A percentile compares a stretch with the other conserved stretches of the same genome.
phyloP scores from a whole-genome alignment of 805 yeast species.

The Lachancea thermotolerans region DNA sequence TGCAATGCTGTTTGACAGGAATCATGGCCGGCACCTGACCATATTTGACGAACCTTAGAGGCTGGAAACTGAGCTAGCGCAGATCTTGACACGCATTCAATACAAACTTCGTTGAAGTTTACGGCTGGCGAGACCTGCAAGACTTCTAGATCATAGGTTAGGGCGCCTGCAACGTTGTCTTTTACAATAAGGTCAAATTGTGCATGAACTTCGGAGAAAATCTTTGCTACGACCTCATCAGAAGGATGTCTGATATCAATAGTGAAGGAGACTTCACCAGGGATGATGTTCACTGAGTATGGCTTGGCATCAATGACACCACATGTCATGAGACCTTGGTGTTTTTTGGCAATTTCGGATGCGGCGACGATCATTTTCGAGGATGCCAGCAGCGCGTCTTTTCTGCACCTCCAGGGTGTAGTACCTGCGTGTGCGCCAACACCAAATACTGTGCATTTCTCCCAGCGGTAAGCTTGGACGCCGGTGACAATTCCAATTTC shows the following conservation, averaged over 20 bases:
- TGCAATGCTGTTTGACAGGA: slow-evolving; percentile 50
- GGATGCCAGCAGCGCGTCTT: slow-evolving; percentile 56
- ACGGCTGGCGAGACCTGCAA: slow-evolving; percentile 50
- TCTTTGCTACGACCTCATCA: slow-evolving; percentile 37
- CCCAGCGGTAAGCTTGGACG: slow-evolving; percentile 63
- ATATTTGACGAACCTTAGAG: slow-evolving; percentile 39
- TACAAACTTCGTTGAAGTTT: slow-evolving; percentile 46
- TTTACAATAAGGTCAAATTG: slow-evolving; percentile 35
- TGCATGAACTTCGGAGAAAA: slow-evolving; percentile 35
- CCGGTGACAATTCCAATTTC: slow-evolving; percentile 61
- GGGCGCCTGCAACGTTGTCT: slow-evolving; percentile 26
- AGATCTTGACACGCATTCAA: slow-evolving; percentile 45
- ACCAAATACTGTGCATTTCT: slow-evolving; percentile 49
- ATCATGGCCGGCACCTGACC: slow-evolving; percentile 73
- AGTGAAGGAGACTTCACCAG: slow-evolving; percentile 52
- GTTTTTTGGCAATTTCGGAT: slow-evolving; percentile 45
- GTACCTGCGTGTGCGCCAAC: slow-evolving; percentile 70
- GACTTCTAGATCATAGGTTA: slow-evolving; percentile 37
- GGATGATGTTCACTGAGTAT: slow-evolving; percentile 60
- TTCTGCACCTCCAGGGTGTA: slow-evolving; percentile 55
- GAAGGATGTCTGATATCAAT: slow-evolving; percentile 53
- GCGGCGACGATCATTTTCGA: slow-evolving; percentile 50
- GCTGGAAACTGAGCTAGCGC: slow-evolving; percentile 45
- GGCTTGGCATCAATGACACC: slow-evolving; percentile 55
- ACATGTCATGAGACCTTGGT: slow-evolving; percentile 50